Conservation (phyloP, 2,329 filamentous ascomycete genomes). For the Sporothrix brunneoviolacea region DNA sequence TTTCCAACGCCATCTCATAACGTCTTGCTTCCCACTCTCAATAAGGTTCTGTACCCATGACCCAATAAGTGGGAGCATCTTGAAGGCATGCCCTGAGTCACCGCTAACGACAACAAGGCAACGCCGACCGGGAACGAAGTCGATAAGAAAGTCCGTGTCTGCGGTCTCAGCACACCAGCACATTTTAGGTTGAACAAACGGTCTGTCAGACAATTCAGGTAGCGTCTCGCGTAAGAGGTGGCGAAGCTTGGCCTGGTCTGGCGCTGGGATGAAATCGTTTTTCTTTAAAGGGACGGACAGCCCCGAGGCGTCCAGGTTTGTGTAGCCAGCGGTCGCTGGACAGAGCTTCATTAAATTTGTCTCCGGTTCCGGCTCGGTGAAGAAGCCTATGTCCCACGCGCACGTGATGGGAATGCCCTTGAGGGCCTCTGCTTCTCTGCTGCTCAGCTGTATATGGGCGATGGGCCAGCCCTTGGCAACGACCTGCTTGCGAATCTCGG, state of each 20-base stretch:
- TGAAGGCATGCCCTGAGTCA: background rate
- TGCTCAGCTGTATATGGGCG: conserved; percentile 50
- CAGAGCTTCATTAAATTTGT: conserved; percentile 55
- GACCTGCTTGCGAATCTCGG: conserved; percentile 42
- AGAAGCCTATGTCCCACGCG: conserved; percentile 54
- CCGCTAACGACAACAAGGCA: background rate
- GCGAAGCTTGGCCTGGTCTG: background rate
- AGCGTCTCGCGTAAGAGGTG: background rate
- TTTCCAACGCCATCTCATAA: background rate
- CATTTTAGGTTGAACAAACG: background rate
- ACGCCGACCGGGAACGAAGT: background rate
- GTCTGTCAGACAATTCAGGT: background rate
- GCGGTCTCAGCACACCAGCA: background rate
- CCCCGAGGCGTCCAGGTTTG: conserved; percentile 29
- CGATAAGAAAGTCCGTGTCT: background rate
- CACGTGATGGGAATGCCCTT: conserved; percentile 54
- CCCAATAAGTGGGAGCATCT: background rate
- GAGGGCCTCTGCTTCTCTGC: conserved; percentile 45
- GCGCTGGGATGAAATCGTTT: conserved; percentile 10
- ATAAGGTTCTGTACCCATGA: background rate
- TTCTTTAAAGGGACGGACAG: background rate
- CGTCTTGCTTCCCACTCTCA: background rate
- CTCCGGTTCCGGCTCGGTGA: conserved; percentile 55
- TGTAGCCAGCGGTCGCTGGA: conserved; percentile 51
- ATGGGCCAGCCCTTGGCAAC: conserved; percentile 53